Evolutionary conservation across 2,329 filamentous ascomycete genomes (phyloP).

Genomic region (Clarireedia monteithiana): DNA sequence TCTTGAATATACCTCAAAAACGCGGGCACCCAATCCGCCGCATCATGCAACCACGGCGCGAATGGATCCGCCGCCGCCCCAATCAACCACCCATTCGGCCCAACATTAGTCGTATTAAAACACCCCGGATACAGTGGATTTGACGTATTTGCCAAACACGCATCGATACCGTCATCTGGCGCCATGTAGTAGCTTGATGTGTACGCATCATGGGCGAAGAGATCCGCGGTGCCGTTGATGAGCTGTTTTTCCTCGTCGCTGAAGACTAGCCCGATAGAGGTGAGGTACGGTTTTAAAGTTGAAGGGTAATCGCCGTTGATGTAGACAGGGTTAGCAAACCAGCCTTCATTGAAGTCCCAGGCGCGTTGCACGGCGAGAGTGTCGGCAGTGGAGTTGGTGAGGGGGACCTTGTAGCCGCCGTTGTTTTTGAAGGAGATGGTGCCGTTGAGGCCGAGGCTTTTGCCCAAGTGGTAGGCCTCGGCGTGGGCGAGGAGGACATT

Average conservation of each 20-base stretch:
- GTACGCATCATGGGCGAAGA: conserved; percentile 51
- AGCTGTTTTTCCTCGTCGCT: conserved; percentile 40
- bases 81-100: conserved; percentile 10
- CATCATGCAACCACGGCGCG: conserved; percentile 21
- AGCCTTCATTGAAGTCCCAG: conserved; percentile 34
- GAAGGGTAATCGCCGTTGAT: conserved; percentile 43
- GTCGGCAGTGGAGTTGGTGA: conserved; percentile 31
- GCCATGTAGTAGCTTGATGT: conserved; percentile 44
- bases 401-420: conserved; percentile 41
- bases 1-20: conserved; percentile 24
- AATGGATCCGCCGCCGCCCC: conserved; percentile 21
- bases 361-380: conserved; percentile 23
- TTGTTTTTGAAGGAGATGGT: conserved; percentile 36
- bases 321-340: conserved; percentile 46
- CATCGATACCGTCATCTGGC: conserved; percentile 32
- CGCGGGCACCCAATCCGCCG: conserved; percentile 21
- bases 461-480: conserved; percentile 42
- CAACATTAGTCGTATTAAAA: conserved; percentile 15
- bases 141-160: conserved; percentile 29
- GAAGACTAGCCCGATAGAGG: conserved; percentile 36
- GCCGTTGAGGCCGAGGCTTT: conserved; percentile 42
- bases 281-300: conserved; percentile 29
- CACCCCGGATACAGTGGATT: conserved; percentile 20
- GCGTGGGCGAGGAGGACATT: conserved; percentile 42
- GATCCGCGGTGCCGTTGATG: conserved; percentile 44